These are phyloP conservation scores for Begonia peltatifolia DNA, from an alignment of 306 rosid species.

Conservation along the genomic window DNA sequence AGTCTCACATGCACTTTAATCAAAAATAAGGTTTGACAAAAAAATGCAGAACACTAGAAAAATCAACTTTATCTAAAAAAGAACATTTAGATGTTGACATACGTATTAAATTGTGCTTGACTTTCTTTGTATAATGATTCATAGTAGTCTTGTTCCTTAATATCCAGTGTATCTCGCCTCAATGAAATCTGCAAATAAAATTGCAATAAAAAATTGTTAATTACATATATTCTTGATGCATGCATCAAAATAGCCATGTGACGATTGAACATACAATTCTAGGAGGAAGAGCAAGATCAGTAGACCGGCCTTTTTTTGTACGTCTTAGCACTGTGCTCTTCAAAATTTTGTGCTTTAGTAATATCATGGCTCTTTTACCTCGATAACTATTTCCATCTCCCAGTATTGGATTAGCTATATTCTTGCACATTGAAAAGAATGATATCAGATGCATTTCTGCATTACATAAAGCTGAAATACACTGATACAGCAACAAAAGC, in stretches of 20 bases:
- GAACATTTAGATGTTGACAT: constrained; percentile 6
- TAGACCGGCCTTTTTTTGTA: constrained; percentile 83
- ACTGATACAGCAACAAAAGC: constrained; percentile 3
- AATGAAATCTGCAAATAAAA: constrained; percentile 46
- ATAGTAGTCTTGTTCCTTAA: constrained; percentile 71
- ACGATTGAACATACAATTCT: constrained; percentile 53
- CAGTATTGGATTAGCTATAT: constrained; percentile 59
- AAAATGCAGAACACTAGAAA: no score
- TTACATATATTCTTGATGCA: background rate
- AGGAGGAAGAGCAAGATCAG: constrained; percentile 94
- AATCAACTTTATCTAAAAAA: no score
- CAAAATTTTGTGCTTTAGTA: constrained; percentile 61
- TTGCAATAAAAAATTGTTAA: constrained; percentile 1
- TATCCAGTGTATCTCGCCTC: constrained; percentile 66
- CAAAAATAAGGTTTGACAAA: no score
- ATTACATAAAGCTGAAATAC: constrained; percentile 1
- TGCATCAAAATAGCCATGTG: background rate
- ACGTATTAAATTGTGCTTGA: constrained; percentile 79
- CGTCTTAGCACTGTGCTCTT: constrained; percentile 65
- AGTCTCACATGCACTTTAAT: no score
- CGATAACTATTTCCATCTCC: constrained; percentile 6
- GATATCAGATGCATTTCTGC: constrained; percentile 5
- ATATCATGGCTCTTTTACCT: constrained; percentile 64
- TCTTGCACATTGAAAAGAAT: constrained; percentile 26
- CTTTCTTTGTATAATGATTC: constrained; percentile 78